Base-by-base conservation (phyloP, 768 basidiomycete genomes). In the Leccinum boreale region DNA sequence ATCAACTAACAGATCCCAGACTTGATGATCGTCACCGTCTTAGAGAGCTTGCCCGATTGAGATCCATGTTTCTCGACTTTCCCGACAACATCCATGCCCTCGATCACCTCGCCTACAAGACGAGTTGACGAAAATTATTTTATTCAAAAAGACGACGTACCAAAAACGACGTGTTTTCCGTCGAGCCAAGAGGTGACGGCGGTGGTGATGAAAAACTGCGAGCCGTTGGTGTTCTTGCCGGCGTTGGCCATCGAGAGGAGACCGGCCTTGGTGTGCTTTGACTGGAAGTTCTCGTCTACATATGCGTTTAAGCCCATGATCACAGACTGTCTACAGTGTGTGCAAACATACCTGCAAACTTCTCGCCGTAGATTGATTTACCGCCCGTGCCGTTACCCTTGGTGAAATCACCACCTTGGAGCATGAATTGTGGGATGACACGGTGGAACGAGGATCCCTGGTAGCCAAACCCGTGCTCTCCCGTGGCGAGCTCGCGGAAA, bases 381-480 rank as follows among this genome's bases (percentile, higher is more conserved):
- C 90, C 91, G 58, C 90, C 91, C 10, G 88, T 90, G 15, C 90
- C 90, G 58, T 89, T 75, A 28, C 73, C 68, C 17, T 57, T 64
- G 61, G 86, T 89, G 72, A 96, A 96, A 70, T 94, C 92, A 56
- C 94, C 94, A 24, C 92, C 93, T 73, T 95, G 93, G 57, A 92
- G 79, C 90, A 93, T 93, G 76, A 93, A 94, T 44, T 80, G 50
- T 62, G 88, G 89, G 68, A 94, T 92, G 67, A 94, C 76, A 62
- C 92, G 88, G 73, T 94, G 92, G 84, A 94, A 94, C 0, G 39
- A 23, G 21, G 77, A 78, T 14, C 84, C 86, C 51, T 71, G 50
- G 76, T 95, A 98, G 48, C 92, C 89, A 57, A 74, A 91, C 4
- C 89, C 90, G 53, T 88, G 66, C 69, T 82, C 65, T 47, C 90